Evolutionary conservation across 139 green algal species (phyloP), one percentile per base, ranked within the genome.

Genomic region (Chlorella sp.): DNA sequence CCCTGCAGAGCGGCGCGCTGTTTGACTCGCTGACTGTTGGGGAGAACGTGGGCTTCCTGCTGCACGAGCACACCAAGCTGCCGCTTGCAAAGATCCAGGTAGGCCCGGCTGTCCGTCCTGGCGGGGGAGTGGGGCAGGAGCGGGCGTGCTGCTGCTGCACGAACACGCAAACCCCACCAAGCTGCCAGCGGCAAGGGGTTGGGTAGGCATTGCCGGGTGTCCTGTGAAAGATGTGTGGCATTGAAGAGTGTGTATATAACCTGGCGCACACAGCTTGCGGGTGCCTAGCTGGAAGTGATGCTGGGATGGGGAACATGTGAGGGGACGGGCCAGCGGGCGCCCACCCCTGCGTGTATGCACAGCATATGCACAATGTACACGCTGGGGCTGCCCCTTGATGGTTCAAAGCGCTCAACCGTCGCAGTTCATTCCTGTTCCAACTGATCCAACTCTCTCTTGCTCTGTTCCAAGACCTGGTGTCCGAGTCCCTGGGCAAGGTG

Each of bases 21-120:
- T 99, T 99, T 87, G 98, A 99, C 92, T 99, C 98, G 0, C 91
- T 99, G 22, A 99, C 96, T 9, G 98, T 99, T 24, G 95, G 95
- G 0, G 95, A 99, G 91, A 99, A 99, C 89, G 97, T 99, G 21
- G 97, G 97, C 3, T 99, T 99, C 93, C 86, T 97, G 89, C 93
- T 99, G 73, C 99, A 99, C 87, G 98, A 99, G 94, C 97, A 99
- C 93, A 96, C 93, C 68, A 85, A 91, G 48, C 81, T 99, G 88
- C 92, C 94, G 0, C 79, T 96, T 16, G 37, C 80, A 2, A 87
- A 95, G 9, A 98, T 99, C 82, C 73, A 94, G 89, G 92, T 92
- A 40, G 9, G 61, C 28, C 11, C 16, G 60, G 64, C 48, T 12
- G 21, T 36, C 28, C 30, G 14, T 53, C 15, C 12, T 28, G 34